Conservation (phyloP, 2,329 filamentous ascomycete species). For the Xylariaceae sp. region DNA sequence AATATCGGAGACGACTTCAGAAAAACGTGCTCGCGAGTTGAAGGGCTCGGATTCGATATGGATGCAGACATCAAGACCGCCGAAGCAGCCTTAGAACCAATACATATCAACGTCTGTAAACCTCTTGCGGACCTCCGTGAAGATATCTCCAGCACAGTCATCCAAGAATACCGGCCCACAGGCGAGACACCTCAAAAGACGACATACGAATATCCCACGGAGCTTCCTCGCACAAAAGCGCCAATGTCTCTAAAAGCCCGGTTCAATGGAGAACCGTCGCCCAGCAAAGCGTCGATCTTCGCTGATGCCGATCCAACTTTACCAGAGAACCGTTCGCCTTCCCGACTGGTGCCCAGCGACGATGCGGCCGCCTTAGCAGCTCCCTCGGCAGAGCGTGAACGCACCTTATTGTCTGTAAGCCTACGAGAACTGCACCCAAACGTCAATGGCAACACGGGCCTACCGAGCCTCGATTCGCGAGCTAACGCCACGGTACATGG, state of each 20-base stretch:
- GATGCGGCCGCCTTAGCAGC: constrained; percentile 22
- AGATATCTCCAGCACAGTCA: constrained; percentile 65
- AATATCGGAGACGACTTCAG: constrained; percentile 74
- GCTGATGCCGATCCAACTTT: constrained; percentile 44
- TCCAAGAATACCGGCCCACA: constrained; percentile 84
- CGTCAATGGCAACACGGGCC: constrained; percentile 48
- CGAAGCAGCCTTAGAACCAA: constrained; percentile 64
- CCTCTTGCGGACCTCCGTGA: constrained; percentile 75
- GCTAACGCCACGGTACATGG: constrained; percentile 48
- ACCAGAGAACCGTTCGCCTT: constrained; percentile 35
- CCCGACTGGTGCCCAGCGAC: constrained; percentile 31
- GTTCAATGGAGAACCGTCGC: constrained; percentile 44
- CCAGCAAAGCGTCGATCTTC: constrained; percentile 49
- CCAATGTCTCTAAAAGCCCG: constrained; percentile 53
- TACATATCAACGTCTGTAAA: constrained; percentile 66
- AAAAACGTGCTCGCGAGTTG: constrained; percentile 70
- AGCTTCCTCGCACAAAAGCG: constrained; percentile 73
- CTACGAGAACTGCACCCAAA: constrained; percentile 64
- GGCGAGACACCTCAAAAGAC: constrained; percentile 84
- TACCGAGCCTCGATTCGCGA: constrained; percentile 50
- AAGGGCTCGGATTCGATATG: constrained; percentile 72
- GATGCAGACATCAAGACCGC: constrained; percentile 64
- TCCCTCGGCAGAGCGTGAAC: constrained; percentile 27
- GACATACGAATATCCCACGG: constrained; percentile 79
- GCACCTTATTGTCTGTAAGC: constrained; percentile 49